Conservation (phyloP, 2,329 filamentous ascomycete genomes). For the Alternaria solani region DNA sequence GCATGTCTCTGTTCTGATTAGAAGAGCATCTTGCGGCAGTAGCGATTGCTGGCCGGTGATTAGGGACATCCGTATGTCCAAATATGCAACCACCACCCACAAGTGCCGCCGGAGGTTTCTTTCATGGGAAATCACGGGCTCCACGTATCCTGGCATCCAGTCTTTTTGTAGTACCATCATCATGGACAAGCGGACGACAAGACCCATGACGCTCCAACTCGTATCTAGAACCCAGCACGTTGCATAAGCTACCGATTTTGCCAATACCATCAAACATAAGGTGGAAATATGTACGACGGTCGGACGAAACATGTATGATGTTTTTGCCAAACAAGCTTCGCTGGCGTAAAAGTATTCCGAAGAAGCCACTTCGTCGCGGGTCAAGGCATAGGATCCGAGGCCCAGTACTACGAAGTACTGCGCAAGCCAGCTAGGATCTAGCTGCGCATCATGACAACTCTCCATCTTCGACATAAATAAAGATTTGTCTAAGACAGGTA, state of each 20-base stretch:
- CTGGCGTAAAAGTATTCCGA: conserved; percentile 28
- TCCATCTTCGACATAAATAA: not conserved
- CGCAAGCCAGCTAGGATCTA: conserved; percentile 26
- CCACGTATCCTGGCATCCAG: conserved; percentile 19
- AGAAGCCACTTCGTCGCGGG: conserved; percentile 4
- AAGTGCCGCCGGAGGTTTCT: not conserved
- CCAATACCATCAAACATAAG: conserved; percentile 32
- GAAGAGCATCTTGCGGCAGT: not conserved
- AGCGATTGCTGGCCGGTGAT: not conserved
- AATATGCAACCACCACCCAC: not conserved
- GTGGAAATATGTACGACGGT: conserved; percentile 23
- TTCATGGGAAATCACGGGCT: not conserved
- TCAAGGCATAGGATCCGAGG: conserved; percentile 25
- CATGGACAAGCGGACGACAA: conserved; percentile 28
- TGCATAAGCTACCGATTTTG: conserved; percentile 33
- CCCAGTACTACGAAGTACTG: conserved; percentile 29
- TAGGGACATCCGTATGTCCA: not conserved
- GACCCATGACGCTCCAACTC: conserved; percentile 30
- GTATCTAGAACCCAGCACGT: conserved; percentile 35
- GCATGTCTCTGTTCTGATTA: not conserved
- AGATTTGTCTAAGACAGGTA: not conserved
- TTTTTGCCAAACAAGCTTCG: conserved; percentile 33
- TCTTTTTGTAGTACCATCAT: conserved; percentile 29
- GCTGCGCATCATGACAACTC: not conserved
- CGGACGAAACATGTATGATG: conserved; percentile 31